These are phyloP conservation scores for Diaporthe batatas DNA, from an alignment of 2,329 filamentous ascomycete genomes.

Conservation along the genomic window DNA sequence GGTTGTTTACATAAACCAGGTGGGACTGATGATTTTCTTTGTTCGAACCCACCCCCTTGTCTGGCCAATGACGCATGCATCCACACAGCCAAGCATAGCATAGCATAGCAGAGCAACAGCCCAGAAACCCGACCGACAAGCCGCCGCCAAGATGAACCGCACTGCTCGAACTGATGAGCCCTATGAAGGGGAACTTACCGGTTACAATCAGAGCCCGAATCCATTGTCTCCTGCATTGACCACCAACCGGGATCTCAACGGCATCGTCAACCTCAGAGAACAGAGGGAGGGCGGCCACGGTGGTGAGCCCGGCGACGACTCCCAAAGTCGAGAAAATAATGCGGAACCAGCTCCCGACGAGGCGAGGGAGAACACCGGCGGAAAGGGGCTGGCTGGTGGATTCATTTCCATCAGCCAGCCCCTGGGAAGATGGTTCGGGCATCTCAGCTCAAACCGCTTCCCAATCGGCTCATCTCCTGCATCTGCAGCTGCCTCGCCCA, in stretches of 20 bases:
- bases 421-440: not conserved
- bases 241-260: conserved; percentile 8
- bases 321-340: not conserved
- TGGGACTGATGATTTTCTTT: not conserved
- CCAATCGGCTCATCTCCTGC: not conserved
- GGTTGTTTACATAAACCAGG: not conserved
- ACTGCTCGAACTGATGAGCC: not conserved
- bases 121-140: not conserved
- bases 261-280: not conserved
- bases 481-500: not conserved
- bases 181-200: not conserved
- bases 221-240: not conserved
- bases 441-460: not conserved
- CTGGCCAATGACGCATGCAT: conserved; percentile 1
- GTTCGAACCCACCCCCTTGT: not conserved
- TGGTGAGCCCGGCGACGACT: not conserved
- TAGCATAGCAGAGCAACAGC: not conserved
- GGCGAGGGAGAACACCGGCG: not conserved
- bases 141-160: not conserved
- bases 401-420: conserved; percentile 1
- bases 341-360: not conserved
- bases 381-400: conserved; percentile 3
- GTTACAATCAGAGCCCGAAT: not conserved
- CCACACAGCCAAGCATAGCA: not conserved
- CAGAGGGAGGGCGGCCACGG: not conserved